Evolutionary conservation across 2,329 filamentous ascomycete genomes (phyloP).

Genomic region (Biscogniauxia marginata): DNA sequence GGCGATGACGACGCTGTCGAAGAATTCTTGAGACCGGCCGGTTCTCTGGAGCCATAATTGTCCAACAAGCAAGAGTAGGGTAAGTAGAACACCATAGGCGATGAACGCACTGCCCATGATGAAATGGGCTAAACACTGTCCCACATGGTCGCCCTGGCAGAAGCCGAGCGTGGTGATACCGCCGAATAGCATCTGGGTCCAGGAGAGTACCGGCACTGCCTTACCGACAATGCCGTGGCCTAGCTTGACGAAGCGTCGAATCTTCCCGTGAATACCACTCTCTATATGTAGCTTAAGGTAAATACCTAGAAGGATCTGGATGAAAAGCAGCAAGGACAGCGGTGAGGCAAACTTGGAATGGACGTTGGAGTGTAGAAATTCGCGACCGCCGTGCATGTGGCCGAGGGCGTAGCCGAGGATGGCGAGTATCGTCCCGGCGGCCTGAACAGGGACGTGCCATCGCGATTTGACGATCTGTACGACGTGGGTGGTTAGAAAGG

Average conservation of each 20-base stretch:
- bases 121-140: conserved; percentile 93
- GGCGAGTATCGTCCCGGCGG: conserved; percentile 70
- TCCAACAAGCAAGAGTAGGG: conserved; percentile 81
- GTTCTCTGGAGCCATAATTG: conserved; percentile 81
- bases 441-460: conserved; percentile 92
- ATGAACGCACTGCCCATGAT: conserved; percentile 99
- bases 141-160: conserved; percentile 86
- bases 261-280: conserved; percentile 75
- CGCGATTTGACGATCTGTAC: conserved; percentile 78
- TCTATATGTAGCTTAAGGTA: conserved; percentile 91
- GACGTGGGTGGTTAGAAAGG: conserved; percentile 16
- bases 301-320: conserved; percentile 75
- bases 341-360: conserved; percentile 79
- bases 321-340: conserved; percentile 75
- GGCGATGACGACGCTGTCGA: conserved; percentile 86
- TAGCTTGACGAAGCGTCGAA: conserved; percentile 69
- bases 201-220: conserved; percentile 78
- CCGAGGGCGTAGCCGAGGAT: conserved; percentile 87
- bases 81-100: conserved; percentile 84
- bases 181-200: conserved; percentile 95
- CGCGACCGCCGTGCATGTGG: conserved; percentile 83
- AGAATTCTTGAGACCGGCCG: conserved; percentile 93
- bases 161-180: conserved; percentile 91
- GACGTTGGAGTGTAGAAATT: conserved; percentile 73
- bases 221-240: conserved; percentile 83